Percentiles rank a stretch among this genome's conserved stretches.
Evolutionary conservation across 2,329 filamentous ascomycete species (phyloP).

Genomic region (Nemania abortiva): DNA sequence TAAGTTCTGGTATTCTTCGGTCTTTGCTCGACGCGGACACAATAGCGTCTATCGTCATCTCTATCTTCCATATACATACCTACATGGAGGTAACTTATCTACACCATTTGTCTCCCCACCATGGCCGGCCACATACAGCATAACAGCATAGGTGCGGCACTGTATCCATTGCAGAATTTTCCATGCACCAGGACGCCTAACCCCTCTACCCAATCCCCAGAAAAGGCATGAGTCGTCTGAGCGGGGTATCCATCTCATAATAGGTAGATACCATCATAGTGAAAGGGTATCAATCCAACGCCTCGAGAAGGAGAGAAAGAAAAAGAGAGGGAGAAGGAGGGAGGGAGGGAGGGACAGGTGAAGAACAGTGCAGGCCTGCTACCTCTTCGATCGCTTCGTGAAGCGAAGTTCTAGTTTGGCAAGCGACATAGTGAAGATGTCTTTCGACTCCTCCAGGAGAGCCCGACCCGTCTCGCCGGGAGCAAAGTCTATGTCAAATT

Average conservation of each 20-base stretch:
- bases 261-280: constrained; percentile 6
- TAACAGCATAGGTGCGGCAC: background rate
- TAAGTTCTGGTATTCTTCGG: too few relatives aligned
- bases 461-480: constrained; percentile 35
- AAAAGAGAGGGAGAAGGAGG: background rate
- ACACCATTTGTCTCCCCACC: background rate
- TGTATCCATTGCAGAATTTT: background rate
- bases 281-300: constrained; percentile 30
- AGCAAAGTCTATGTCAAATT: constrained; percentile 37
- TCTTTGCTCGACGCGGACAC: background rate
- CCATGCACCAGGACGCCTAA: background rate
- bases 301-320: background rate
- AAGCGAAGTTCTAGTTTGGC: constrained; percentile 36
- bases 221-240: background rate
- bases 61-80: background rate
- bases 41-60: constrained; percentile 10
- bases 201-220: background rate
- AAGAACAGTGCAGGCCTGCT: background rate
- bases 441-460: constrained; percentile 38
- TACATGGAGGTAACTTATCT: background rate
- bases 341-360: background rate
- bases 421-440: constrained; percentile 37
- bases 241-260: background rate
- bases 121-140: background rate
- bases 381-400: constrained; percentile 23